Conservation (phyloP, 139 green algal genomes). For the Asterochloris sp. region DNA sequence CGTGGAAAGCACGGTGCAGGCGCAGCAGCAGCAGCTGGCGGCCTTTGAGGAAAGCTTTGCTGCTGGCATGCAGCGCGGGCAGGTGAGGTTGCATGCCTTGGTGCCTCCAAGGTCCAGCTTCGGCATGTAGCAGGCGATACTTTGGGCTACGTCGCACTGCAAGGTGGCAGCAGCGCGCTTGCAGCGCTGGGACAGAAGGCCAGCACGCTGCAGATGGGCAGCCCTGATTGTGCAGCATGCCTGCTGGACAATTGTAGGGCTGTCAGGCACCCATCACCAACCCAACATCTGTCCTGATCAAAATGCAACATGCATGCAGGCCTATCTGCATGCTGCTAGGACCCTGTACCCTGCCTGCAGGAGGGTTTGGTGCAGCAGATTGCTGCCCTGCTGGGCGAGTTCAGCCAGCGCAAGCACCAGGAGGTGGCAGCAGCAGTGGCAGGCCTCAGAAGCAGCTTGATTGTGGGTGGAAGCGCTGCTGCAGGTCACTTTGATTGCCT, state of each 20-base stretch:
- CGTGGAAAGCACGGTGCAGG: conserved; percentile 11
- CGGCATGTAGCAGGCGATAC: too few relatives aligned
- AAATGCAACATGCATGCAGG: too few relatives aligned
- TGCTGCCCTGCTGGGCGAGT: conserved; percentile 30
- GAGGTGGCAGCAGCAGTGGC: conserved; percentile 18
- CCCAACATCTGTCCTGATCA: too few relatives aligned
- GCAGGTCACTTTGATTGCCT: background rate
- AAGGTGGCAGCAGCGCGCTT: too few relatives aligned
- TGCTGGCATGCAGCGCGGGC: conserved; percentile 7
- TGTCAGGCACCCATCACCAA: too few relatives aligned
- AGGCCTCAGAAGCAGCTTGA: conserved; percentile 5
- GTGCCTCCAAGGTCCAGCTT: too few relatives aligned
- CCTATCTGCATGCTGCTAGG: background rate
- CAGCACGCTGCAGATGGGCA: too few relatives aligned
- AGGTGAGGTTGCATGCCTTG: conserved; percentile 6
- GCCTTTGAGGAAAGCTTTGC: conserved; percentile 12
- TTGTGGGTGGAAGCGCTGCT: background rate
- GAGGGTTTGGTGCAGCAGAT: conserved; percentile 39
- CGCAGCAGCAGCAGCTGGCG: conserved; percentile 14
- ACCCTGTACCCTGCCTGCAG: conserved; percentile 32
- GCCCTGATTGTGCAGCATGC: too few relatives aligned
- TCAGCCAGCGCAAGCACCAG: conserved; percentile 20
- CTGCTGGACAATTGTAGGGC: too few relatives aligned
- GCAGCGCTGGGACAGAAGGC: too few relatives aligned
- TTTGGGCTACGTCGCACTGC: too few relatives aligned